Base-by-base conservation (phyloP, 495 filamentous ascomycete genomes). In the Aspergillus coremiiformis region DNA sequence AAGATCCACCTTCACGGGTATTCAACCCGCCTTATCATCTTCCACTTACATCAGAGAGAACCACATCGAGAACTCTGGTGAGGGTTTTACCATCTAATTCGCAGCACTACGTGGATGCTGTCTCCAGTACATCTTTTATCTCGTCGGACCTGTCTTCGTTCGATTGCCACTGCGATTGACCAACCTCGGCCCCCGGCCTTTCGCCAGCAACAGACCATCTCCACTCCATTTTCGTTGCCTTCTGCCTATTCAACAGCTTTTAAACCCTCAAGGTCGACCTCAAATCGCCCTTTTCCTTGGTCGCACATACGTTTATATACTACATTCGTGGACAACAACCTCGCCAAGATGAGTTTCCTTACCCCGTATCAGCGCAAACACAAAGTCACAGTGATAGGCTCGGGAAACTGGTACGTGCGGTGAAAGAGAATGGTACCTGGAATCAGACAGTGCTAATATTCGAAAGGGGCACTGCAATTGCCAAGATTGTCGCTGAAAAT, bases 401-500 rank as follows among this genome's bases (percentile, higher is more conserved):
- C 90, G 45, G 94, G 94, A 54, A 99, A 99, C 68, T 99, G 94
- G 92, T 90, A 76, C 54, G 78, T 59, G 19, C 47, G 47, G 4
- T 11, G 19, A 41, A 21, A 41, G 47, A 44, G 19, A 49, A 6
- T 24, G 22, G 22, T 19, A 21, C 42, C 27, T 45, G 39, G 41
- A 44, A 37, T 47, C 9, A 33, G 29, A 22, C 10, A 10, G 15
- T 56, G 39, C 51, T 57, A 47, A 42, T 53, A 32, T 23, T 43
- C 22, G 2, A 27, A 46, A 91, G 87, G 89, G 94, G 94, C 57
- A 92, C 88, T 35, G 90, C 93, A 37, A 96, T 99, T 65, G 84
- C 91, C 59, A 99, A 99, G 72, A 92, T 99, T 53, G 78, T 95
- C 45, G 90, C 93, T 52, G 90, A 99, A 71, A 97, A 95, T 71